Evolutionary conservation across 2,329 filamentous ascomycete species (phyloP), one percentile per base, ranked within the genome.

Genomic region (Fusarium udum): DNA sequence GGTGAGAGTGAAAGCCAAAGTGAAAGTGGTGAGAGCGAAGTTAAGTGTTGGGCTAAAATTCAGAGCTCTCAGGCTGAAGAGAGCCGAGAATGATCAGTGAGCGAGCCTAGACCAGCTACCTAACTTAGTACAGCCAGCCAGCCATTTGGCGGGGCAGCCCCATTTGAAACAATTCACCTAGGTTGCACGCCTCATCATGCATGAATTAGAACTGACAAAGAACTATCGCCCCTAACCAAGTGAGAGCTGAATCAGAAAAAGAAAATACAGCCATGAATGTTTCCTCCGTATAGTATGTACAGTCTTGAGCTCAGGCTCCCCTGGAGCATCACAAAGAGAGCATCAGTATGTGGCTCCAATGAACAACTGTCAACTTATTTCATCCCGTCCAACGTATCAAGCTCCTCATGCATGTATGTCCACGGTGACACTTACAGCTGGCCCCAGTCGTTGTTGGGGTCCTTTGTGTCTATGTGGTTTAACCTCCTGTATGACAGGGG

Each of bases 21-120:
- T 24, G 61, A 55, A 52, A 39, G 67, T 69, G 66, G 63, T 57
- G 69, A 63, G 56, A 68, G 59, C 32, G 48, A 68, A 62, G 55
- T 43, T 61, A 69, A 69, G 67, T 72, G 71, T 74, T 74, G 71
- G 71, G 71, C 71, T 74, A 74, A 74, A 74, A 74, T 69, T 74
- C 64, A 69, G 55, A 74, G 72, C 71, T 72, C 71, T 70, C 59
- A 69, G 71, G 64, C 69, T 72, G 67, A 74, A 72, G 53, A 53
- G 67, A 69, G 48, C 71, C 67, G 57, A 74, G 59, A 74, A 53
- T 61, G 65, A 59, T 37, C 31, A 61, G 51, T 45, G 42, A 73
- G 71, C 56, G 70, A 66, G 48, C 69, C 64, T 66, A 61, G 56
- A 63, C 64, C 64, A 48, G 40, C 22, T 36, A 59, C 16, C 24